These are phyloP conservation scores for Rhizopus delemar DNA, from an alignment of 371 early-diverging fungal species.

Conservation along the genomic window DNA sequence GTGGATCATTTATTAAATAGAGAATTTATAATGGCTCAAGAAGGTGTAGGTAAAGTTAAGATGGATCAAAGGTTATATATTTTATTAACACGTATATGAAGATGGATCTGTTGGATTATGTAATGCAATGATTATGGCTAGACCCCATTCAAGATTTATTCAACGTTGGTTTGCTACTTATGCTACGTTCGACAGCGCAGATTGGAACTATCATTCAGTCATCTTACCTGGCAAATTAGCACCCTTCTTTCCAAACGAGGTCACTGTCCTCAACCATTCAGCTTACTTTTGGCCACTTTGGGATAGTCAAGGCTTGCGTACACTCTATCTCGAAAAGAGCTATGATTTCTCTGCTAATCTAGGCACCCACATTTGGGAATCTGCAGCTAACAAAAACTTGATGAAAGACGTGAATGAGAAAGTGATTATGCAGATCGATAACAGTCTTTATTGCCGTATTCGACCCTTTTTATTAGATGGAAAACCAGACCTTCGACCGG, in stretches of 20 bases:
- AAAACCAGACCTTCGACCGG: constrained; percentile 29
- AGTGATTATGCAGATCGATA: constrained; percentile 44
- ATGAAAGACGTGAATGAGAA: constrained; percentile 39
- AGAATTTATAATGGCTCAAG: constrained; percentile 56
- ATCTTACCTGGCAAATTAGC: constrained; percentile 53
- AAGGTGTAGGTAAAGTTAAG: constrained; percentile 40
- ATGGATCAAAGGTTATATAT: not conserved
- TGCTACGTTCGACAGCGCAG: constrained; percentile 38
- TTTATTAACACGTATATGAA: constrained; percentile 10
- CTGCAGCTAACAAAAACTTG: constrained; percentile 47
- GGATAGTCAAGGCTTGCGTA: constrained; percentile 47
- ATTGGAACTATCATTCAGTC: constrained; percentile 59
- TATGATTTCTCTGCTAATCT: constrained; percentile 44
- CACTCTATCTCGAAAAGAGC: constrained; percentile 45
- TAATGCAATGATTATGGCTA: constrained; percentile 55
- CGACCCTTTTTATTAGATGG: constrained; percentile 43
- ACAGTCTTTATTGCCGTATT: constrained; percentile 48
- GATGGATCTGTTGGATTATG: constrained; percentile 53
- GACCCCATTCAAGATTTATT: constrained; percentile 49
- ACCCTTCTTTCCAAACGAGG: constrained; percentile 35
- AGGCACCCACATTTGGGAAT: constrained; percentile 54
- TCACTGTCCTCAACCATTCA: constrained; percentile 42
- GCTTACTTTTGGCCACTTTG: constrained; percentile 56
- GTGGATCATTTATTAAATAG: constrained; percentile 48
- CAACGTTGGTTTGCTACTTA: constrained; percentile 55